Conservation (phyloP, 345 rosid species). For the Boechera stricta region DNA sequence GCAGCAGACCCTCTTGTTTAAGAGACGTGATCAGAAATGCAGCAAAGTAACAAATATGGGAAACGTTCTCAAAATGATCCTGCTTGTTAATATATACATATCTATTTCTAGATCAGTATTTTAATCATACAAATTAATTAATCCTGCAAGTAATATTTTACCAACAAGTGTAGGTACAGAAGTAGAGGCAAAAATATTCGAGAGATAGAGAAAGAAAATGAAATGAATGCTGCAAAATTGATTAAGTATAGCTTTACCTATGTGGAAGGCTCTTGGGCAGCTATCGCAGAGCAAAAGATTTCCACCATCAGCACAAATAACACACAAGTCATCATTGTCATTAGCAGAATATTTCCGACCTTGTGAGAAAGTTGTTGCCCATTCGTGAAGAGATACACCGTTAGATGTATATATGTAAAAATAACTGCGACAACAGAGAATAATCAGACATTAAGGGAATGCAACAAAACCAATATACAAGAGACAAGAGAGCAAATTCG, state of each 20-base stretch:
- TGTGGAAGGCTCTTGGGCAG: constrained; percentile 98
- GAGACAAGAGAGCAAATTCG: constrained; percentile 43
- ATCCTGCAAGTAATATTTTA: constrained; percentile 18
- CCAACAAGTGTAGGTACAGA: constrained; percentile 21
- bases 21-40: constrained; percentile 23
- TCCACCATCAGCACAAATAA: constrained; percentile 96
- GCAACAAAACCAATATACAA: constrained; percentile 12
- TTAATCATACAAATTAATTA: constrained; percentile 22
- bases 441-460: constrained; percentile 15
- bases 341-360: constrained; percentile 71
- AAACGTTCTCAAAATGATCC: constrained; percentile 20
- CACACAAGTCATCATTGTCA: constrained; percentile 85
- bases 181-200: constrained; percentile 12
- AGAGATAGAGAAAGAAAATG: constrained; percentile 31
- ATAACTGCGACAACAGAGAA: constrained; percentile 63
- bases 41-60: constrained; percentile 12
- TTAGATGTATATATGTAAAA: constrained; percentile 92
- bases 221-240: constrained; percentile 28
- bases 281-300: constrained; percentile 92
- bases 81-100: constrained; percentile 23
- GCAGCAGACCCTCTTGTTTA: constrained; percentile 26
- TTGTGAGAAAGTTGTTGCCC: constrained; percentile 85
- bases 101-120: constrained; percentile 1
- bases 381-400: constrained; percentile 97
- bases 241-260: constrained; percentile 55